These are phyloP conservation scores for Erysiphe pulchra DNA, from an alignment of 2,329 filamentous ascomycete genomes.

Conservation along the genomic window DNA sequence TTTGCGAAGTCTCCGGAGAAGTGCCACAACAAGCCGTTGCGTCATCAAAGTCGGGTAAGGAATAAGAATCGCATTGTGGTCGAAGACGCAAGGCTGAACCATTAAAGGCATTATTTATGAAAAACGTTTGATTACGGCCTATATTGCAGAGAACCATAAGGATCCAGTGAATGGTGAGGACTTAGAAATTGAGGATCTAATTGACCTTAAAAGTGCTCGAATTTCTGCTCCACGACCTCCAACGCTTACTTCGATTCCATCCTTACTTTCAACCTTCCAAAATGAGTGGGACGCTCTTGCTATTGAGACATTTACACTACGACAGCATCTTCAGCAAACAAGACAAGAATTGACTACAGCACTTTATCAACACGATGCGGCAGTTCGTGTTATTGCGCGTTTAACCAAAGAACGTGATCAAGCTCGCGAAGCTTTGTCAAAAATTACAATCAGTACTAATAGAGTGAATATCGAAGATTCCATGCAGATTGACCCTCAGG, in stretches of 20 bases:
- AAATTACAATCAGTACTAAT: conserved; percentile 45
- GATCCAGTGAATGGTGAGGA: conserved; percentile 79
- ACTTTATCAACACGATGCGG: conserved; percentile 90
- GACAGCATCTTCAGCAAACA: conserved; percentile 71
- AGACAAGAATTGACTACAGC: conserved; percentile 83
- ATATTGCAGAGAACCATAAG: conserved; percentile 77
- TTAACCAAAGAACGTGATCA: conserved; percentile 82
- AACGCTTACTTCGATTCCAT: conserved; percentile 84
- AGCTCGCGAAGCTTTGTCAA: conserved; percentile 67
- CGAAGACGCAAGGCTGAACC: conserved; percentile 3
- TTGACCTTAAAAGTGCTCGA: conserved; percentile 63
- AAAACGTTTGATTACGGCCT: conserved; percentile 81
- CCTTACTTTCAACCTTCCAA: conserved; percentile 80
- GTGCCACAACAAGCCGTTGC: conserved; percentile 83
- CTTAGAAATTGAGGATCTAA: conserved; percentile 57
- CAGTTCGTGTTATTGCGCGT: conserved; percentile 80
- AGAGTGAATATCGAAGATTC: conserved; percentile 40
- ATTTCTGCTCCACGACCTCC: conserved; percentile 75
- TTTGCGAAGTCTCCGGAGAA: conserved; percentile 63
- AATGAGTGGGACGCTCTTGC: conserved; percentile 95
- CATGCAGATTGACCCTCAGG: conserved; percentile 76
- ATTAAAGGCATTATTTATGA: conserved; percentile 63
- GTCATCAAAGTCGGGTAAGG: conserved; percentile 75
- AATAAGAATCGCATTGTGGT: background rate
- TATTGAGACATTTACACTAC: conserved; percentile 72